A percentile compares a stretch with the other conserved stretches of the same genome.
phyloP scores from a whole-genome alignment of 768 basidiomycete genomes.

The Naganishia vaughanmartiniae region DNA sequence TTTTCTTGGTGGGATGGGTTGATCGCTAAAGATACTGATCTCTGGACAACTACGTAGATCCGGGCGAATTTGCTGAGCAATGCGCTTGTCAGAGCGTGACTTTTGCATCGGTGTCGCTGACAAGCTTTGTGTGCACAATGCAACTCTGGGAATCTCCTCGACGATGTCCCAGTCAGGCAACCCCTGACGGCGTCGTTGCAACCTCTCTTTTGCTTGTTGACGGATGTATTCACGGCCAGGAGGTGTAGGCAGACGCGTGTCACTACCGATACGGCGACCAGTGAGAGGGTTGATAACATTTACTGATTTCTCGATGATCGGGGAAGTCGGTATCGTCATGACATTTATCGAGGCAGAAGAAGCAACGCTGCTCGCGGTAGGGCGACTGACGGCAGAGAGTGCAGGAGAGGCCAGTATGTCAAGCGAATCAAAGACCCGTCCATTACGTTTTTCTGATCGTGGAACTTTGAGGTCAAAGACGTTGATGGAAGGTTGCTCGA shows the following conservation, averaged over 20 bases:
- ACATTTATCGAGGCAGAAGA: neutral
- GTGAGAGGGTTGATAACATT: slow-evolving; percentile 17
- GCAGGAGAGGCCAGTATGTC: neutral
- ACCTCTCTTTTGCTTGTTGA: neutral
- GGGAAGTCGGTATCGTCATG: neutral
- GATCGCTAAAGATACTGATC: neutral
- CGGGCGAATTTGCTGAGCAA: neutral
- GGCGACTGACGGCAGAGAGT: neutral
- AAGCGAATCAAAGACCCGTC: neutral
- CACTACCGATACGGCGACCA: neutral
- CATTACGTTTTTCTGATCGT: neutral
- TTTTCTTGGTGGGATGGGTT: neutral
- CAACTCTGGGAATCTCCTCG: neutral
- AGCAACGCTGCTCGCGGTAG: neutral
- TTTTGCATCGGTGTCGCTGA: neutral
- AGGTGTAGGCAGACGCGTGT: neutral
- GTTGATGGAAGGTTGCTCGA: neutral
- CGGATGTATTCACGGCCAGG: neutral
- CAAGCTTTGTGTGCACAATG: neutral
- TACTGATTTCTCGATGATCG: neutral
- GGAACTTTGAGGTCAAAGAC: neutral
- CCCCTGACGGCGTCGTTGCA: neutral
- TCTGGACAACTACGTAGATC: neutral
- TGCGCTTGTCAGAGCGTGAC: neutral
- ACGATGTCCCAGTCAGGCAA: too few species aligned